These are phyloP conservation scores for Daldinia concentrica DNA, from an alignment of 495 filamentous ascomycete genomes.

Conservation along the genomic window DNA sequence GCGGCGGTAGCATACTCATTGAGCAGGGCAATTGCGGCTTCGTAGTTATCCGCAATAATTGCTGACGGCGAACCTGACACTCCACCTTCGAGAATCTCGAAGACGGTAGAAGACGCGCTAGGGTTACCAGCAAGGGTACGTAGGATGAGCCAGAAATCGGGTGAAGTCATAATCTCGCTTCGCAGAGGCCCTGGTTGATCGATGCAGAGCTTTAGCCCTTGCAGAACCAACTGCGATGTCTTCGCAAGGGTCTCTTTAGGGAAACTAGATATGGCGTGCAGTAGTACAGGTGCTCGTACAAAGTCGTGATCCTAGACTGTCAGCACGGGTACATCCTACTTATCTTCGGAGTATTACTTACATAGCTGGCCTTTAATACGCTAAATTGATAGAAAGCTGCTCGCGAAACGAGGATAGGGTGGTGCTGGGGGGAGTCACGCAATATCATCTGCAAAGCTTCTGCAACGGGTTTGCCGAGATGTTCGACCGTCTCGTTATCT, in stretches of 20 bases:
- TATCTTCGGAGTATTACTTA: constrained; percentile 56
- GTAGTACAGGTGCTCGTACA: constrained; percentile 87
- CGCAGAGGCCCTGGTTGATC: constrained; percentile 77
- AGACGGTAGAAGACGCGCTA: constrained; percentile 78
- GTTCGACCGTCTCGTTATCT: constrained; percentile 73
- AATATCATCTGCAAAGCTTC: constrained; percentile 83
- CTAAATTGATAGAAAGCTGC: constrained; percentile 87
- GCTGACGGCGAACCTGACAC: constrained; percentile 71
- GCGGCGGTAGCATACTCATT: constrained; percentile 91
- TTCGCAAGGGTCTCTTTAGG: constrained; percentile 78
- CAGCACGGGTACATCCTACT: constrained; percentile 10
- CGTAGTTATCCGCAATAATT: constrained; percentile 95
- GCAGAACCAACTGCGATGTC: constrained; percentile 75
- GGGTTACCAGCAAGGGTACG: constrained; percentile 72
- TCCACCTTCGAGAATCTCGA: constrained; percentile 82
- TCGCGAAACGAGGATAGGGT: constrained; percentile 81
- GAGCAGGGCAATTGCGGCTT: constrained; percentile 79
- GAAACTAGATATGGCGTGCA: constrained; percentile 91
- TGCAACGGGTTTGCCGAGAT: constrained; percentile 79
- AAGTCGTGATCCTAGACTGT: constrained; percentile 80
- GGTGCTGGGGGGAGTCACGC: constrained; percentile 78
- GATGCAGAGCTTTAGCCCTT: constrained; percentile 82
- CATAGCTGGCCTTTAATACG: constrained; percentile 86
- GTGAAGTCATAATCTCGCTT: constrained; percentile 93
- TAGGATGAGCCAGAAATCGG: constrained; percentile 96